Base-by-base conservation (phyloP, 129 eudicot species). In the Centaurea solstitialis region DNA sequence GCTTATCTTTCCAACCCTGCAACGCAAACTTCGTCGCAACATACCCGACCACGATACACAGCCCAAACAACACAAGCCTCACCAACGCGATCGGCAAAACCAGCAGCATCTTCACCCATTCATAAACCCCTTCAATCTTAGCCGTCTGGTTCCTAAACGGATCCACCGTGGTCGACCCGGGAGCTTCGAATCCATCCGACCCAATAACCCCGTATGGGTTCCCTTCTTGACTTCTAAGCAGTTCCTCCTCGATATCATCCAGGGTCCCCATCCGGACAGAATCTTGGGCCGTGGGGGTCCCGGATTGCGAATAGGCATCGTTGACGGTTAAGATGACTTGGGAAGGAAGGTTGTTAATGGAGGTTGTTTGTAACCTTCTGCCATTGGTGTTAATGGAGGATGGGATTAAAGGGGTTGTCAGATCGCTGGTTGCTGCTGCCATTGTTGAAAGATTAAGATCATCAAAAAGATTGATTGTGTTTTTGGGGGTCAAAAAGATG, bases 111-210 rank as follows among this genome's bases (percentile, higher is more conserved):
- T 95, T 95, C 2, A 89, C 21, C 97, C 97, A 95, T 83, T 95
- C 99, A 76, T 95, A 95, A 10, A 95, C 28, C 66, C 99, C 99
- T 68, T 84, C 88, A 59, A 95, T 89, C 24, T 35, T 72, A 0
- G 83, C 77, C 26, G 98, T 95, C 38, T 82, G 88, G 75, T 95
- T 95, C 33, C 92, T 81, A 80, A 92, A 95, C 75, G 99, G 99
- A 57, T 95, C 99, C 66, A 93, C 79, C 10, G 92, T 89, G 37
- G 84, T 78, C 23, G 97, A 77, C 45, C 70, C 88, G 5, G 91
- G 85, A 37, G 89, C 79, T 13, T 80, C 85, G 77, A 84, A 80
- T 40, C 88, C 90, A 39, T 68, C 81, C 9, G 90, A 88, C 73
- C 98, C 99, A 45, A 95, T 70, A 73, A 90, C 80, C 80, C 65